A percentile compares a stretch with the other conserved stretches of the same genome.
These are phyloP conservation scores for Colletotrichum sojae DNA, from an alignment of 2,329 filamentous ascomycete genomes.

Conservation along the genomic window DNA sequence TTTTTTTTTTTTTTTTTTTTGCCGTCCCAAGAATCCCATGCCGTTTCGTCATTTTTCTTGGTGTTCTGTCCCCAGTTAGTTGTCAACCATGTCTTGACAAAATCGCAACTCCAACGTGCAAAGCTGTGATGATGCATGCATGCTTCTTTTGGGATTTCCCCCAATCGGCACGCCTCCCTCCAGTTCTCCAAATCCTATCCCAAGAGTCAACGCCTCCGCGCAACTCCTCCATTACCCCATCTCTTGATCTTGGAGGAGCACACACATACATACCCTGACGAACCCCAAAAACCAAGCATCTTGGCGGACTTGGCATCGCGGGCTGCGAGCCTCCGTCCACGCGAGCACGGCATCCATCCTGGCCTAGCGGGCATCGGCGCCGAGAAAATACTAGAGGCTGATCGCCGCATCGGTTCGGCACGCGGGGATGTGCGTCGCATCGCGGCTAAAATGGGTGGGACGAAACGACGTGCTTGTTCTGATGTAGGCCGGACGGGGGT, in stretches of 20 bases:
- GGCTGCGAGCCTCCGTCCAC: slow-evolving; percentile 23
- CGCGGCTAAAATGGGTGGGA: slow-evolving; percentile 19
- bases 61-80: background rate
- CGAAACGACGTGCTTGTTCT: slow-evolving; percentile 9
- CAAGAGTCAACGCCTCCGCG: slow-evolving; percentile 1
- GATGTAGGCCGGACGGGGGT: slow-evolving; percentile 15
- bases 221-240: background rate
- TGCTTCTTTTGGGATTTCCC: background rate
- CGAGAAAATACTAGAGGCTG: background rate
- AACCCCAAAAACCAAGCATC: slow-evolving; percentile 33
- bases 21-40: background rate
- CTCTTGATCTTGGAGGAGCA: background rate
- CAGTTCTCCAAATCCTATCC: background rate
- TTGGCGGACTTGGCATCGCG: slow-evolving; percentile 37
- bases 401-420: slow-evolving; percentile 14
- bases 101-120: no score
- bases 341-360: slow-evolving; percentile 5
- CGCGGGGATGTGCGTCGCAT: background rate
- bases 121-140: no score
- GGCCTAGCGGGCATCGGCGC: slow-evolving; percentile 6
- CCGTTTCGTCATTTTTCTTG: background rate
- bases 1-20: background rate
- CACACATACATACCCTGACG: background rate
- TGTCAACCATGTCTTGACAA: background rate
- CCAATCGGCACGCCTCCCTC: background rate